These are phyloP conservation scores for Achaetomium macrosporum DNA, from an alignment of 2,329 filamentous ascomycete species.

Conservation along the genomic window DNA sequence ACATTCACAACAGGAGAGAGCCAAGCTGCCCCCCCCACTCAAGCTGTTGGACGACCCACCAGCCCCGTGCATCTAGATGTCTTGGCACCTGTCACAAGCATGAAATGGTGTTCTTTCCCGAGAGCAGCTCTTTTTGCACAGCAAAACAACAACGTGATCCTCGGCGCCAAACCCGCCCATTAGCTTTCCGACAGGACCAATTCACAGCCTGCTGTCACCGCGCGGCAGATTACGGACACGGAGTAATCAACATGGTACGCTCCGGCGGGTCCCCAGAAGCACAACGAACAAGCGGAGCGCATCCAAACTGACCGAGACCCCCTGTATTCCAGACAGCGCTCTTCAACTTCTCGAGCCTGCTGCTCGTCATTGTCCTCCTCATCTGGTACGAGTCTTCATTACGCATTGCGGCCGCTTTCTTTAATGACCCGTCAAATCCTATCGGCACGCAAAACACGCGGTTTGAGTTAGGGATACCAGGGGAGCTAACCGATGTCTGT, in stretches of 20 bases:
- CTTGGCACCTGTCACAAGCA: too few relatives aligned
- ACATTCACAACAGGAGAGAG: too few relatives aligned
- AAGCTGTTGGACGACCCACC: too few relatives aligned
- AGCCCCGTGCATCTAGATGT: too few relatives aligned
- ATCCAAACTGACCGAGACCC: conserved; percentile 4
- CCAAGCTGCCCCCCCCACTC: too few relatives aligned
- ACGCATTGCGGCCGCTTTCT: too few relatives aligned
- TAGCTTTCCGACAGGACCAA: not conserved
- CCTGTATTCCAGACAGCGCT: conserved; percentile 66
- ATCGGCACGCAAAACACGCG: too few relatives aligned
- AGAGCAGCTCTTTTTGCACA: not conserved
- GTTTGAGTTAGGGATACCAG: too few relatives aligned
- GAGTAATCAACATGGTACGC: conserved; percentile 24
- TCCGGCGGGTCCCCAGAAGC: not conserved
- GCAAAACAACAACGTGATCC: not conserved
- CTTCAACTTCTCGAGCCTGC: conserved; percentile 97
- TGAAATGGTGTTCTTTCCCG: not conserved
- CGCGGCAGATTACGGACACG: not conserved
- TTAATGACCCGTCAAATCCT: too few relatives aligned
- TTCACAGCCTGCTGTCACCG: too few relatives aligned
- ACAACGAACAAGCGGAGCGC: not conserved
- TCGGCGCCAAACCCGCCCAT: not conserved
- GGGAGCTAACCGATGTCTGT: too few relatives aligned
- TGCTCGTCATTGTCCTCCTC: conserved; percentile 87
- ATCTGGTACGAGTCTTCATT: conserved; percentile 53